Conservation (phyloP, 805 yeast species). For the Yarrowia keelungensis region DNA sequence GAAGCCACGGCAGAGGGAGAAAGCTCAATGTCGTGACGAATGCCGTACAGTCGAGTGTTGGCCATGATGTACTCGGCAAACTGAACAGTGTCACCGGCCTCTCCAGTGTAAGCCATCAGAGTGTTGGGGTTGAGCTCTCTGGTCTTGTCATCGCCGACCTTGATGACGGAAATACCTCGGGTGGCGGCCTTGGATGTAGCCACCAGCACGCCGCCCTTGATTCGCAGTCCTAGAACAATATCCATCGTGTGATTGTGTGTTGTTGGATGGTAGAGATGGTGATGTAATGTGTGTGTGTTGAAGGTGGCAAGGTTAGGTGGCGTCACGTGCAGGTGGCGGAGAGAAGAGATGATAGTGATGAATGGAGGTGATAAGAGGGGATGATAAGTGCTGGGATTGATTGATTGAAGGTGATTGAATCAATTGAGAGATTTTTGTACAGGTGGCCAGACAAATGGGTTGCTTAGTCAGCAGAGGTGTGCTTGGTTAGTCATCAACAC, state of each 20-base stretch:
- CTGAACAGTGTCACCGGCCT: slow-evolving; percentile 94
- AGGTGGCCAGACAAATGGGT: too few species aligned
- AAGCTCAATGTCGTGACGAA: slow-evolving; percentile 83
- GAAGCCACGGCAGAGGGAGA: slow-evolving; percentile 87
- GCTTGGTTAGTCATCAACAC: too few species aligned
- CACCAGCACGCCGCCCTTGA: slow-evolving; percentile 78
- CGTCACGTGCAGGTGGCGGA: slow-evolving; percentile 32
- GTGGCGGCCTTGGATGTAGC: slow-evolving; percentile 97
- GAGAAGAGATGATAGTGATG: not conserved
- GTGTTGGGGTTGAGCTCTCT: slow-evolving; percentile 74
- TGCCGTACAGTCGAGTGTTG: slow-evolving; percentile 83
- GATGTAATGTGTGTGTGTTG: not conserved
- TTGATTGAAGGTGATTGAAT: not conserved
- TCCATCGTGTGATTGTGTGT: slow-evolving; percentile 64
- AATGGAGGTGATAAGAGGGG: not conserved
- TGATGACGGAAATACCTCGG: slow-evolving; percentile 84
- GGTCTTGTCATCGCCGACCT: slow-evolving; percentile 82
- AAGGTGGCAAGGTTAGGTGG: slow-evolving; percentile 31
- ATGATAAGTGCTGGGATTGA: not conserved
- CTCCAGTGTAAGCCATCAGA: slow-evolving; percentile 90
- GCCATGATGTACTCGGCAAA: slow-evolving; percentile 96
- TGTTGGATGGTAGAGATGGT: slow-evolving; percentile 16
- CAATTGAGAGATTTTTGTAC: too few species aligned
- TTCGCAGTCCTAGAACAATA: slow-evolving; percentile 83
- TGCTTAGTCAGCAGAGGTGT: too few species aligned